Conservation (phyloP, 2,329 filamentous ascomycete genomes). For the Gyromitra esculenta region DNA sequence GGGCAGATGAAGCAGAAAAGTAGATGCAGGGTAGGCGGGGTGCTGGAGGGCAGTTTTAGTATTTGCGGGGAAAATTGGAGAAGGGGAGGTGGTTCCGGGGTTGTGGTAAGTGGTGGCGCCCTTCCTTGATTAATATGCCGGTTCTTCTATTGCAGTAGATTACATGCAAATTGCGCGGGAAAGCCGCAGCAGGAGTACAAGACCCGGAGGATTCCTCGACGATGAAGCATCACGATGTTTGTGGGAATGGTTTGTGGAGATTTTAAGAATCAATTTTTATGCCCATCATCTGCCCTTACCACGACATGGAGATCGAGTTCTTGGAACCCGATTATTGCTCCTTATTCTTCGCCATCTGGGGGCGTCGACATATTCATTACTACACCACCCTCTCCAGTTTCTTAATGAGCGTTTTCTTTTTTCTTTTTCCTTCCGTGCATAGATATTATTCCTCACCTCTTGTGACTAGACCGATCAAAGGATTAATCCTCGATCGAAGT, state of each 20-base stretch:
- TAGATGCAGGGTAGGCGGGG: slow-evolving; percentile 18
- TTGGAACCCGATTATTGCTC: slow-evolving; percentile 13
- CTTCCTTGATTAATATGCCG: slow-evolving; percentile 8
- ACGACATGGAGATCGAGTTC: slow-evolving; percentile 3
- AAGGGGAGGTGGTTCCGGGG: slow-evolving; percentile 45
- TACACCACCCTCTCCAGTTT: neutral
- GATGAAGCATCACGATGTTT: neutral
- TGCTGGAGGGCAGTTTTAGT: slow-evolving; percentile 22
- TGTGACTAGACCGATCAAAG: slow-evolving; percentile 20
- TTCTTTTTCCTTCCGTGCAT: slow-evolving; percentile 26
- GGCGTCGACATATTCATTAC: neutral
- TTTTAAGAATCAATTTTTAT: neutral
- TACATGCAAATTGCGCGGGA: neutral
- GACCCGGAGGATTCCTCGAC: neutral
- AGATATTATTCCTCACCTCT: slow-evolving; percentile 6
- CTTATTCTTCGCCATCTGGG: neutral
- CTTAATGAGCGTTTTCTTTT: slow-evolving; percentile 25
- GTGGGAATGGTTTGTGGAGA: neutral
- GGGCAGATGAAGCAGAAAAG: slow-evolving; percentile 13
- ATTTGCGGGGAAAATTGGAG: slow-evolving; percentile 45
- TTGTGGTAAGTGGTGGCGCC: slow-evolving; percentile 36
- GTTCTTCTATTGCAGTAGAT: neutral
- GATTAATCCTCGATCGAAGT: slow-evolving; percentile 27
- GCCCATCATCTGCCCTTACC: neutral
- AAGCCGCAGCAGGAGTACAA: neutral